These are phyloP conservation scores for Penicillium parvum DNA, from an alignment of 495 filamentous ascomycete species.

Conservation along the genomic window DNA sequence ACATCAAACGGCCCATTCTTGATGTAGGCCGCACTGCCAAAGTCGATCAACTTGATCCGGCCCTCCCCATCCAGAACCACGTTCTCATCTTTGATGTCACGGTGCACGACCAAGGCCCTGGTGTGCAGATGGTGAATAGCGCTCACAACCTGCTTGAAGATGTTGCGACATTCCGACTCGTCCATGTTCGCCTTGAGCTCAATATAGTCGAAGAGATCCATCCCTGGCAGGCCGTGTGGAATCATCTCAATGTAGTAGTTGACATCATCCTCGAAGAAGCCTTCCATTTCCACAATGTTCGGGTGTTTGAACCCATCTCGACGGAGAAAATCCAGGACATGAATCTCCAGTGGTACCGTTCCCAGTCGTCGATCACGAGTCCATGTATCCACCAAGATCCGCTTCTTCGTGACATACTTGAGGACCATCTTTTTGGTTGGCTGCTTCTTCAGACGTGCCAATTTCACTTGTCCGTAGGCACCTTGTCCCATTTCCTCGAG, in stretches of 20 bases:
- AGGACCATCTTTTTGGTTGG: conserved; percentile 79
- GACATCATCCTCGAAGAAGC: conserved; percentile 96
- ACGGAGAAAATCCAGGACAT: conserved; percentile 91
- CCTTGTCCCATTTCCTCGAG: conserved; percentile 99
- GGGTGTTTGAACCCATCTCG: conserved; percentile 82
- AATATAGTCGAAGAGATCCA: conserved; percentile 99
- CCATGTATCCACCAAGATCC: conserved; percentile 98
- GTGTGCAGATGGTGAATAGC: conserved; percentile 90
- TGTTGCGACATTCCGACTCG: conserved; percentile 86
- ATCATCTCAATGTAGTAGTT: conserved; percentile 99
- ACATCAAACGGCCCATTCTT: conserved; percentile 98
- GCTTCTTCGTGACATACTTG: conserved; percentile 95
- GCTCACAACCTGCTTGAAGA: conserved; percentile 86
- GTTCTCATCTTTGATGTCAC: conserved; percentile 99
- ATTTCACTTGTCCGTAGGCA: conserved; percentile 95
- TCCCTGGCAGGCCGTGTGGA: conserved; percentile 91
- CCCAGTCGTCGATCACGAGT: conserved; percentile 89
- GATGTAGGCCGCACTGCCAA: conserved; percentile 96
- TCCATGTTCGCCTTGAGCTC: conserved; percentile 96
- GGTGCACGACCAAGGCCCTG: conserved; percentile 87
- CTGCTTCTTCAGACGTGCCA: conserved; percentile 81
- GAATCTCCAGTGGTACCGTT: conserved; percentile 97
- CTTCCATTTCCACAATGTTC: conserved; percentile 97
- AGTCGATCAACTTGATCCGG: conserved; percentile 95
- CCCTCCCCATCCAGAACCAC: conserved; percentile 94